Evolutionary conservation across 805 yeast genomes (phyloP), one percentile per base, ranked within the genome.

Genomic region (Blastobotrys chiropterorum): DNA sequence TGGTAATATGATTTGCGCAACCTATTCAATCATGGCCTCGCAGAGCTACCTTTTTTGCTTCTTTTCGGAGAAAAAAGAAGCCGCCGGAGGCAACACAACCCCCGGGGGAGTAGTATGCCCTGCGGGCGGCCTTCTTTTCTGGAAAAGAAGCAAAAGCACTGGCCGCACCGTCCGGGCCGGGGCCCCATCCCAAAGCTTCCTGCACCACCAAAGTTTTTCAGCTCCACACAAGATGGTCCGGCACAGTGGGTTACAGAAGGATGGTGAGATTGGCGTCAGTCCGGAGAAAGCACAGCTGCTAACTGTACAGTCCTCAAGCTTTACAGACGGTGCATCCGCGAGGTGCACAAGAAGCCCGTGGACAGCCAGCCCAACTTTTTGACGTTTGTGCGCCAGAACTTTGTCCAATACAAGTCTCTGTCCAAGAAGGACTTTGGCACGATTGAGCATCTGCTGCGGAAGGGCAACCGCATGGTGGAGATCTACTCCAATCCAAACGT

Each of bases 341-440:
- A 69, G 3, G 70, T 73, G 2, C 62, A 70, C 50, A 67, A 70
- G 19, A 81, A 81, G 59, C 83, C 83, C 0, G 56, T 34, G 2
- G 74, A 72, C n/a, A 76, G 71, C 48, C 77, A 73, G 52, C 61
- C 52, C 2, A 72, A 74, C 53, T 81, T 80, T 56, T 54, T 69
- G 2, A 56, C 56, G 42, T 85, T 73, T 61, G 67, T 80, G 2
- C 76, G 83, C 48, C 58, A 59, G n/a, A 92, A 88, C 63, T 92
- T 90, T 65, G 70, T 62, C 14, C 80, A 81, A 59, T 73, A 82
- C 64, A 70, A 73, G 47, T 49, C 50, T 15, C 68, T 90, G 8
- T 80, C 85, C 38, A 83, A 85, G 65, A 84, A 86, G 59, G 95
- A 88, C 58, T 90, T 90, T 65, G 75, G 84, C 44, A 85, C 96